phyloP scores from a whole-genome alignment of 2,329 filamentous ascomycete species.

The Blumeria graminis region DNA sequence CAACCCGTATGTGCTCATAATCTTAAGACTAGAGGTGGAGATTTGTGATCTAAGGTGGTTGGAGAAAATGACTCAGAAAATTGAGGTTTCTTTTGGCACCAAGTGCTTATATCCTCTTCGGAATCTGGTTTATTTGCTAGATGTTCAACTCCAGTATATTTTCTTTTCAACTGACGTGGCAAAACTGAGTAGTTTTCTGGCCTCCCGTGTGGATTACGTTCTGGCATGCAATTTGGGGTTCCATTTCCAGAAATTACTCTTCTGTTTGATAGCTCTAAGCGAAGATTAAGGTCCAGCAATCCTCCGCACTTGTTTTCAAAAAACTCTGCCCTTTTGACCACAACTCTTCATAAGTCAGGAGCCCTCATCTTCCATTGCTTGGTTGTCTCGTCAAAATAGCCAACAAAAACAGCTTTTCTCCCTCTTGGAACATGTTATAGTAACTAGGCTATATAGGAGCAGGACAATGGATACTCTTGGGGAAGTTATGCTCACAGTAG shows the following conservation, averaged over 20 bases:
- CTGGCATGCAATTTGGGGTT: background rate
- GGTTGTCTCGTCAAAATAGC: background rate
- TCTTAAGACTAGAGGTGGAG: background rate
- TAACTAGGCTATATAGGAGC: too few species aligned
- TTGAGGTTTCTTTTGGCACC: background rate
- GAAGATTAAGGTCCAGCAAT: background rate
- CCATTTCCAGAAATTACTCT: background rate
- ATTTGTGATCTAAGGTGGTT: background rate
- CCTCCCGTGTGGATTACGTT: background rate
- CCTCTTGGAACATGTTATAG: too few species aligned
- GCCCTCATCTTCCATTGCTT: conserved; percentile 1
- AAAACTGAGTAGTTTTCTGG: background rate
- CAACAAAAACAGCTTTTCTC: background rate
- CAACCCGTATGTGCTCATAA: too few species aligned
- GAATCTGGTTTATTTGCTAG: background rate
- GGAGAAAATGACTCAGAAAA: background rate
- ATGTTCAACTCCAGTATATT: background rate
- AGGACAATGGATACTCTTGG: too few species aligned
- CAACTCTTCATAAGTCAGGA: background rate
- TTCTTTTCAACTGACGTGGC: background rate
- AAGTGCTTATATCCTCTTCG: background rate
- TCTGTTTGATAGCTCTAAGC: background rate
- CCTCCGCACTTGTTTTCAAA: background rate
- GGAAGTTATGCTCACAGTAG: too few species aligned
- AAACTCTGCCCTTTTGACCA: conserved; percentile 1